Conservation (phyloP, 805 yeast genomes). For the Millerago galiae region DNA sequence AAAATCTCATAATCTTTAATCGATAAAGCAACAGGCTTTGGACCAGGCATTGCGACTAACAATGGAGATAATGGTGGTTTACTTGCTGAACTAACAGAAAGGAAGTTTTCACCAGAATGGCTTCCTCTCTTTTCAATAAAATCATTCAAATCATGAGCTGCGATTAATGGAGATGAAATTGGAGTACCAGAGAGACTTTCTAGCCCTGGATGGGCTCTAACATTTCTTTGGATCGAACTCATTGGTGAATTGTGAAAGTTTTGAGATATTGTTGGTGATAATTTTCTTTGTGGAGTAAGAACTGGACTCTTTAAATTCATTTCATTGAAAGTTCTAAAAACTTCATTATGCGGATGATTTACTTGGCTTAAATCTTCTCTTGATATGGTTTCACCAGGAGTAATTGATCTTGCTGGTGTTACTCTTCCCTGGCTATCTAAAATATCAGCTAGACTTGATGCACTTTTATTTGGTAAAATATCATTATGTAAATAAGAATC, state of each 20-base stretch:
- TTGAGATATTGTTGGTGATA: conserved; percentile 19
- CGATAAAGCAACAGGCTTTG: conserved; percentile 52
- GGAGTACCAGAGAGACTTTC: conserved; percentile 36
- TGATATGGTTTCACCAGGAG: conserved; percentile 36
- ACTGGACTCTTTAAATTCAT: conserved; percentile 24
- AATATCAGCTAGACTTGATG: conserved; percentile 3
- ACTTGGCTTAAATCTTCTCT: conserved; percentile 4
- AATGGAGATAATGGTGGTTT: conserved; percentile 79
- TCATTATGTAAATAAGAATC: conserved; percentile 36
- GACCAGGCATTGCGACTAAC: conserved; percentile 53
- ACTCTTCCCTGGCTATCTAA: conserved; percentile 13
- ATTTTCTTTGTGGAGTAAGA: conserved; percentile 26
- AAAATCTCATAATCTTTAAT: conserved; percentile 85
- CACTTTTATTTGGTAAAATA: conserved; percentile 27
- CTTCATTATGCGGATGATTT: conserved; percentile 3
- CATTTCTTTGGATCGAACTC: conserved; percentile 56
- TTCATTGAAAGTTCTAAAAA: conserved; percentile 18
- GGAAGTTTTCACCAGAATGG: conserved; percentile 19
- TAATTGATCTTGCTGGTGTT: conserved; percentile 32
- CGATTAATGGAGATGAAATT: conserved; percentile 49
- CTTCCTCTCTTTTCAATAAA: conserved; percentile 23
- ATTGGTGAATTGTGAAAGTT: conserved; percentile 39
- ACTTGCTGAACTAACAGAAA: conserved; percentile 19
- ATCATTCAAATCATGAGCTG: conserved; percentile 36
- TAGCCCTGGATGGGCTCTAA: conserved; percentile 13